Evolutionary conservation across 2,329 filamentous ascomycete genomes (phyloP), one percentile per base, ranked within the genome.

Genomic region (Pestalotiopsis sp.): DNA sequence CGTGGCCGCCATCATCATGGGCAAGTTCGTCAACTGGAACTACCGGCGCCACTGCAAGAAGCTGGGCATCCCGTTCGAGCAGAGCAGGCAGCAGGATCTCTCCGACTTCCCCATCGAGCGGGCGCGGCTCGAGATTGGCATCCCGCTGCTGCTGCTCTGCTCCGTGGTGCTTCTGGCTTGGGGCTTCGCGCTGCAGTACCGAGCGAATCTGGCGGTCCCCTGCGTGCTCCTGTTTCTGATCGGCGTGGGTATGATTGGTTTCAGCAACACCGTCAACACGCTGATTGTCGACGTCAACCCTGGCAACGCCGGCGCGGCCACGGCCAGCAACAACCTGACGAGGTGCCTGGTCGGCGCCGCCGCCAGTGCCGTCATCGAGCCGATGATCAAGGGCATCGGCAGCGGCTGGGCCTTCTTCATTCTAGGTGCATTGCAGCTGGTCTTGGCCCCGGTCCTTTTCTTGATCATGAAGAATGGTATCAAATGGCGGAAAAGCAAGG

Each of bases 1-100:
- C 17, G 55, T 79, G 1, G 74, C 80, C 2, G 78, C 78, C 1
- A 67, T 77, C 26, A 69, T 74, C 14, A 76, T 78, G 20, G 86
- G 88, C 4, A 80, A 79, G 35, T 66, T 89, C 3, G 80, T 90
- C 4, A 89, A 91, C 73, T 85, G 84, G 80, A 90, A 89, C 71
- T 91, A 88, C 74, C 79, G 83, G 0, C 83, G 88, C 3, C 81
- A 87, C 65, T 87, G 88, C 20, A 75, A 76, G 11, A 78, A 77
- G 1, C 77, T 84, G 1, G 83, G 84, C 11, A 77, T 90, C n/a
- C 74, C 80, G 0, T 81, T 88, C 68, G 81, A 81, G 44, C 81
- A 79, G 67, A 84, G 79, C 64, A 82, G 83, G 56, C 81, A 78
- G 68, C 77, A 78, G 39, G 76, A 81, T 65, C 73, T 81, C 40